phyloP scores from a whole-genome alignment of 1,284 basidiomycete species.

The Heterobasidion occidentale region DNA sequence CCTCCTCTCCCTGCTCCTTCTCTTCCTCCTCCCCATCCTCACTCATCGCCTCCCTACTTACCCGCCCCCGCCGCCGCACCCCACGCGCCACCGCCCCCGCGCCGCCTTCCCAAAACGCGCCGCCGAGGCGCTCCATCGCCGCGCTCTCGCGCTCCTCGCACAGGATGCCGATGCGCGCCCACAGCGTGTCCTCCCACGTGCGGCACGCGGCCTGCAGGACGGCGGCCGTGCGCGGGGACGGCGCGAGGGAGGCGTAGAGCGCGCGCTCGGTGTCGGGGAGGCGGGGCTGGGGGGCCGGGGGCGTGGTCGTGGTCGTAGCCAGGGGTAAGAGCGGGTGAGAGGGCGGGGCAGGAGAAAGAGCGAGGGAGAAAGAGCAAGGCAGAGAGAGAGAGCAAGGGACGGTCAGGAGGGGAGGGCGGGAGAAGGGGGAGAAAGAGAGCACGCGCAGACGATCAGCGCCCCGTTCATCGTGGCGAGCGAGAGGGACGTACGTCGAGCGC shows the following conservation, averaged over 20 bases:
- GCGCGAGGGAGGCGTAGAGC: conserved; percentile 84
- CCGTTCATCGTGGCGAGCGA: no score
- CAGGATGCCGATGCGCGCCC: conserved; percentile 83
- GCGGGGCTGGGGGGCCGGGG: conserved; percentile 38
- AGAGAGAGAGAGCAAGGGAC: no score
- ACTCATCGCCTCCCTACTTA: conserved; percentile 62
- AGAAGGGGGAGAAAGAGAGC: background rate
- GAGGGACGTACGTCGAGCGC: conserved; percentile 60
- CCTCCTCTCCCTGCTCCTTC: no score
- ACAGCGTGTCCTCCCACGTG: conserved; percentile 93
- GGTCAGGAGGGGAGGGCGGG: no score
- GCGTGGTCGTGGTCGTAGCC: background rate
- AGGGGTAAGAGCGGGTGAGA: no score
- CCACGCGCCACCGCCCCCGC: conserved; percentile 27
- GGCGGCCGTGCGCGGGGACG: conserved; percentile 65
- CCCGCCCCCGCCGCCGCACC: no score
- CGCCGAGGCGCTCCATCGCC: conserved; percentile 47
- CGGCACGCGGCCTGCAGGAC: conserved; percentile 70
- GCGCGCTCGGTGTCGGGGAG: conserved; percentile 74
- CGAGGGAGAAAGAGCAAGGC: no score
- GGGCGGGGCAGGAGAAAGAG: no score
- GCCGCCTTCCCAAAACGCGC: conserved; percentile 67
- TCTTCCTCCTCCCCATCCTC: conserved; percentile 25
- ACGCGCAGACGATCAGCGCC: no score
- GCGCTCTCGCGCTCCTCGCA: conserved; percentile 75